Evolutionary conservation across 2,329 filamentous ascomycete genomes (phyloP), one percentile per base, ranked within the genome.

Genomic region (Chaetomium sp.): DNA sequence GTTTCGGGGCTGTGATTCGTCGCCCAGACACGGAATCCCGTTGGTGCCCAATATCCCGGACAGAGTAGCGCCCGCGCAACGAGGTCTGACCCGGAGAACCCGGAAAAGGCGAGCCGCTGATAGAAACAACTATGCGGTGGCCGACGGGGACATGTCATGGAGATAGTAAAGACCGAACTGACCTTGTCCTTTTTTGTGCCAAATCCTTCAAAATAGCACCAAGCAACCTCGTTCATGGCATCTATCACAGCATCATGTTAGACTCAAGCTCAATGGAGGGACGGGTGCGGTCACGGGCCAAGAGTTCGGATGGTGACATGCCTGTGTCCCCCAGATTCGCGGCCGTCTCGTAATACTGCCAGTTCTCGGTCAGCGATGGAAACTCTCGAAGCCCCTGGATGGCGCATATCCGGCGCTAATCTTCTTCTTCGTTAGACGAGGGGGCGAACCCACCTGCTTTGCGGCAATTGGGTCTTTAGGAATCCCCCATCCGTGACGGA

Each of bases 131-230:
- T 46, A 52, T 40, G 44, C 44, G 14, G 8, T 45, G 33, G 19
- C 32, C 14, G 10, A 37, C 5, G 10, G 5, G 40, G 6, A 10
- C 11, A 42, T 27, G 19, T 6, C 40, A 42, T 7, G 40, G 14
- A 6, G 10, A 12, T 8, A 11, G 11, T 36, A 33, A 45, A 46
- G 52, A 53, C 48, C 53, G 37, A 14, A 58, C 89, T 73, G 79
- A 96, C 92, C 88, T 96, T 97, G 77, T 99, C 91, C 72, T 97
- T 99, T 72, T 91, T 94, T 68, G 91, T 92, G 37, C 94, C 94
- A 72, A 95, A 96, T n/a, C 94, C 94, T 69, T 96, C 88, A 34
- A 95, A 72, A 78, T 94, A 97, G 76, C 94, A 99, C 90, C 91
- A 95, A 38, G 86, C 94, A 53, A 87, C 87, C 72, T 97, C 92